phyloP scores from a whole-genome alignment of 1,284 basidiomycete species.

The Tylopilus sp. region DNA sequence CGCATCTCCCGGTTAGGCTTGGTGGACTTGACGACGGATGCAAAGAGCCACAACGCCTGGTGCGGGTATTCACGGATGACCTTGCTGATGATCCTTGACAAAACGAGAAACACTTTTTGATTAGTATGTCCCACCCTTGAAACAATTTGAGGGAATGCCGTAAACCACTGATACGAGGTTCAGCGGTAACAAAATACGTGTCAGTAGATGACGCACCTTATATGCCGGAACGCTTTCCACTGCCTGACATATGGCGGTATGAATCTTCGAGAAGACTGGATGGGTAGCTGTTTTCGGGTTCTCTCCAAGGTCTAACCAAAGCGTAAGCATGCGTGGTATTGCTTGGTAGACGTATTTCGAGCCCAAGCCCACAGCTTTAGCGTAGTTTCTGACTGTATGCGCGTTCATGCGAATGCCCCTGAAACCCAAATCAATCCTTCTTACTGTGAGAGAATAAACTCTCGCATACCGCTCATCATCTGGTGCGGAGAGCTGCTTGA shows the following conservation, averaged over 20 bases:
- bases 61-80: conserved; percentile 85
- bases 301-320: conserved; percentile 96
- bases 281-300: conserved; percentile 37
- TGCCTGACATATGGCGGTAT: conserved; percentile 51
- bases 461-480: conserved; percentile 53
- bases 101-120: conserved; percentile 60
- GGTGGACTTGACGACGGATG: conserved; percentile 86
- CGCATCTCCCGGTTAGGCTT: conserved; percentile 62
- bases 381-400: conserved; percentile 69
- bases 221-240: conserved; percentile 69
- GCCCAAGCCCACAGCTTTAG: conserved; percentile 76
- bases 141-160: conserved; percentile 95
- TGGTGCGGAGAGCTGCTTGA: conserved; percentile 48
- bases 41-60: conserved; percentile 93
- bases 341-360: conserved; percentile 98
- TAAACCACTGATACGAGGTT: conserved; percentile 74
- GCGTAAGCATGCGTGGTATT: conserved; percentile 88
- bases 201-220: conserved; percentile 51
- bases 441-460: background rate
- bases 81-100: conserved; percentile 70
- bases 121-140: conserved; percentile 89
- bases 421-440: conserved; percentile 7
- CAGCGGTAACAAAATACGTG: background rate
- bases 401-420: conserved; percentile 62
- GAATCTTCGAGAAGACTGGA: conserved; percentile 56